Evolutionary conservation across 768 basidiomycete genomes (phyloP).

Genomic region (Panaeolus cyanescens): DNA sequence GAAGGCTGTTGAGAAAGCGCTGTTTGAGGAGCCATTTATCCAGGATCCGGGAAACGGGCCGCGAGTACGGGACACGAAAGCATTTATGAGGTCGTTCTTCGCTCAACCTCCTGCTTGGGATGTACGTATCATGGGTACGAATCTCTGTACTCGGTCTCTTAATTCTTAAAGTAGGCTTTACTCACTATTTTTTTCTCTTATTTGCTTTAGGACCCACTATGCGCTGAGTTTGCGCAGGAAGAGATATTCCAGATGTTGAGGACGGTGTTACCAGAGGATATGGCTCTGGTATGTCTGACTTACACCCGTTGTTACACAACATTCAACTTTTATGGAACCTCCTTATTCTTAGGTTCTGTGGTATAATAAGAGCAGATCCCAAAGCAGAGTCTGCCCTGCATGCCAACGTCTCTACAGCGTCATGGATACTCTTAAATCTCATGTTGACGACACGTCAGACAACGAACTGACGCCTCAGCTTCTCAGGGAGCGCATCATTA

Average conservation of each 20-base stretch:
- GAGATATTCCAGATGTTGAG: conserved; percentile 76
- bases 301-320: not conserved
- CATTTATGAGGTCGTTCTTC: conserved; percentile 70
- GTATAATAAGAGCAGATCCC: conserved; percentile 82
- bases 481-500: conserved; percentile 42
- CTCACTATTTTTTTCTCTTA: too few species aligned
- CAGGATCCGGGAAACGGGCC: conserved; percentile 81
- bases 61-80: conserved; percentile 66
- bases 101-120: conserved; percentile 64
- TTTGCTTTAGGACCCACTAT: conserved; percentile 52
- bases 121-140: conserved; percentile 22
- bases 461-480: conserved; percentile 16
- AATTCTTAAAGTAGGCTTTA: not conserved
- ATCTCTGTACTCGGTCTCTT: not conserved
- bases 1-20: conserved; percentile 17
- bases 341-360: conserved; percentile 59
- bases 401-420: conserved; percentile 73
- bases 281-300: conserved; percentile 56
- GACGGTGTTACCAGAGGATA: conserved; percentile 70
- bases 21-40: conserved; percentile 59
- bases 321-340: not conserved
- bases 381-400: conserved; percentile 74
- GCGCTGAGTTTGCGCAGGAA: conserved; percentile 75
- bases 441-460: conserved; percentile 25
- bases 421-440: conserved; percentile 63